Evolutionary conservation across 441 rosid genomes (phyloP).

Genomic region (Metrosideros polymorpha): DNA sequence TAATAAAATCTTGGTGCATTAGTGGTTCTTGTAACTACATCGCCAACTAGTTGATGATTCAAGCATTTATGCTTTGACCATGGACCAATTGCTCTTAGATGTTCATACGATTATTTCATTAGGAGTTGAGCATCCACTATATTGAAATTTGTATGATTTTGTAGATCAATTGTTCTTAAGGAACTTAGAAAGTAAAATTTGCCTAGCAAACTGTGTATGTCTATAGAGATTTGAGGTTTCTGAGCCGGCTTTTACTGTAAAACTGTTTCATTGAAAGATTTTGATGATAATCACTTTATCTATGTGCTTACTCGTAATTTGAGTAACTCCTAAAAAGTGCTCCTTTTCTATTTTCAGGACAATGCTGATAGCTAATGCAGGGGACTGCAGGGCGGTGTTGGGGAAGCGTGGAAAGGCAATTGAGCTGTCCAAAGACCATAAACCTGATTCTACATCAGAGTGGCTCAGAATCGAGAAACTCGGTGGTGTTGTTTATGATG

Average conservation of each 20-base stretch:
- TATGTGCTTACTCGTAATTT: background rate
- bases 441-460: background rate
- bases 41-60: background rate
- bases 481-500: background rate
- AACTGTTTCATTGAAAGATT: background rate
- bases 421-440: constrained; percentile 1
- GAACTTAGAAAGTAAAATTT: background rate
- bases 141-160: background rate
- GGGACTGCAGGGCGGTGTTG: constrained; percentile 1
- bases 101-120: background rate
- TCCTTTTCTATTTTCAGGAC: background rate
- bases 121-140: background rate
- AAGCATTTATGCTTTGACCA: background rate
- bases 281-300: background rate
- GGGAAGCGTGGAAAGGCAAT: background rate
- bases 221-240: background rate
- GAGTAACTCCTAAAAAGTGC: background rate
- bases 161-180: background rate
- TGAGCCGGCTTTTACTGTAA: background rate
- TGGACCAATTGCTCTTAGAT: background rate
- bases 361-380: constrained; percentile 4
- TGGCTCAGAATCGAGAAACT: background rate
- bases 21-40: background rate
- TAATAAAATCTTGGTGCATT: background rate
- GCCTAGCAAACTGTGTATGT: background rate